Base-by-base conservation (phyloP, 768 basidiomycete genomes). In the Termitomyces sp. region DNA sequence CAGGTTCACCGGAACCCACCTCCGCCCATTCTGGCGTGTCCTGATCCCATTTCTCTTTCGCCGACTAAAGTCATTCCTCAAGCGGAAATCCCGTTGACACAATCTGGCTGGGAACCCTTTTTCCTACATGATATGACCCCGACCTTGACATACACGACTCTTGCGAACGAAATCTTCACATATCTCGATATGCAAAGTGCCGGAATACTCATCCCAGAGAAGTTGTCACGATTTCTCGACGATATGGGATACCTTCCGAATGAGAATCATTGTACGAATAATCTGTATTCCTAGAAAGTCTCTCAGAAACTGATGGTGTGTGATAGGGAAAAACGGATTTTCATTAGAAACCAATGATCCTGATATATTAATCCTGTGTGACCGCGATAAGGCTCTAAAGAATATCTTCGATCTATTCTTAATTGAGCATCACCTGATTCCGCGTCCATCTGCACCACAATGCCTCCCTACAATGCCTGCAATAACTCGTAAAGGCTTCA, bases 401-500 rank as follows among this genome's bases (percentile, higher is more conserved):
- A 47, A 58, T 16, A 54, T 57, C 24, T 61, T 58, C n/a, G 57
- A 61, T 18, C 7, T 61, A 12, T 61, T 61, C 24, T 54, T 59
- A 8, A 61, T 63, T 18, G 62, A 63, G 4, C 62, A 63, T 36
- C 58, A 52, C n/a, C 57, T 63, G 12, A 55, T 62, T 32, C 61
- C 58, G n/a, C 61, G 61, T 22, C 53, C 53, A 26, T 45, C 22
- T 2, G 53, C 43, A 14, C 9, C 53, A 2, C 20, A 43, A 22
- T 7, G 18, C 20, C 26, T 48, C n/a, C 57, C 60, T 35, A 55
- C 55, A 2, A 63, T 63, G 62, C 62, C 62, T 22, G 57, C 57
- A 22, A 56, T 63, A 32, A 63, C 60, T 13, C 60, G 60, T 6
- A 57, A 61, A 50, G 62, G 63, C 38, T 63, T 63, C 45, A 44